A percentile compares a stretch with the other conserved stretches of the same genome.
Conservation (phyloP, 2,329 filamentous ascomycete species). For the Zymoseptoria tritici region DNA sequence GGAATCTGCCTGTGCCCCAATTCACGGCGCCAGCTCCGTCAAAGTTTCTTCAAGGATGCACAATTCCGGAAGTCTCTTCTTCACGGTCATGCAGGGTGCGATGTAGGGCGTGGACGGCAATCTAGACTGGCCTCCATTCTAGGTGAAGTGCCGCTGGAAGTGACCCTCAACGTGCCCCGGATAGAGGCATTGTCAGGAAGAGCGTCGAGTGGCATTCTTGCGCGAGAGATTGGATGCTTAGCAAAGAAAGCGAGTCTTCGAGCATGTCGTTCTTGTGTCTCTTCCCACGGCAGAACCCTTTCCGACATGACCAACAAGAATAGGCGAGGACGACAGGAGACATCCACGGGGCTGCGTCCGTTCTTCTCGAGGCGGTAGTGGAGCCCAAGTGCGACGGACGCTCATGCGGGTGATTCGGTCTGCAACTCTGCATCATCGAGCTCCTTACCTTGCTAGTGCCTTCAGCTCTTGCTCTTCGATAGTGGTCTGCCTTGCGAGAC, state of each 20-base stretch:
- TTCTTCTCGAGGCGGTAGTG: no score
- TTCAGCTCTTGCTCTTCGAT: neutral
- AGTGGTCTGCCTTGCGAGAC: neutral
- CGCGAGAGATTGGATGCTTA: no score
- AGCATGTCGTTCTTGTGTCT: no score
- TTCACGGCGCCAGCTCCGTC: neutral
- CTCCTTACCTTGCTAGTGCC: neutral
- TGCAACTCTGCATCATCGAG: neutral
- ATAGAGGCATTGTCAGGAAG: no score
- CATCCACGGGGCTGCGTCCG: no score
- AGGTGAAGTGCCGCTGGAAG: neutral
- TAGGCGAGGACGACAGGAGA: no score
- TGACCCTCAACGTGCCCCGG: neutral
- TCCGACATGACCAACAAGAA: no score
- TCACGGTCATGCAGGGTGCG: neutral
- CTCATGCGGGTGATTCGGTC: neutral
- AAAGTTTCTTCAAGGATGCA: neutral
- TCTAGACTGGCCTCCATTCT: neutral
- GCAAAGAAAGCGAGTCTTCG: no score
- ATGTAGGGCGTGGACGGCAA: neutral
- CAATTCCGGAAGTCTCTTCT: neutral
- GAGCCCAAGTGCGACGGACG: neutral
- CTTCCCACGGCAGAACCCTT: no score
- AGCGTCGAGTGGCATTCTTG: no score
- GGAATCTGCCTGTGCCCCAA: neutral